Base-by-base conservation (phyloP, 495 filamentous ascomycete species). In the Terfezia boudieri region DNA sequence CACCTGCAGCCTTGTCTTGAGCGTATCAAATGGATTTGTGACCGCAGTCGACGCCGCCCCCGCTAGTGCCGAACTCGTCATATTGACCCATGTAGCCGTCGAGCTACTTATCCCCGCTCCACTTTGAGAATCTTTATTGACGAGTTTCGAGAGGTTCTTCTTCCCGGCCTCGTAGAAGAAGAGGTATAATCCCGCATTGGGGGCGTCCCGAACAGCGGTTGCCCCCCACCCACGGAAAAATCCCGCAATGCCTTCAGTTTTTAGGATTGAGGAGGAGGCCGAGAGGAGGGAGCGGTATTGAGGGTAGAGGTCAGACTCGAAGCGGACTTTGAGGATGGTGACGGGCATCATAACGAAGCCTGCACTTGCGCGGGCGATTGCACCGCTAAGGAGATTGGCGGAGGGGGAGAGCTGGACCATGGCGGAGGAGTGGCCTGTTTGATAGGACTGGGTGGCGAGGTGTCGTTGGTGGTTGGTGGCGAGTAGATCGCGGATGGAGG, bases 251-350 rank as follows among this genome's bases (percentile, higher is more conserved):
- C 90, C 90, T 58, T 92, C 84, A 0, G 71, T 74, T 12, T 69
- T 70, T 12, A 83, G 61, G 36, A 99, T 96, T 60, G 88, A 83
- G 12, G 70, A 74, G 4, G 73, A 76, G 0, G 92, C 90, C 36
- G 74, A 71, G 26, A 72, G 64, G 17, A 99, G 71, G 7, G 83
- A 85, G n/a, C 72, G 72, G 70, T 99, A 99, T 35, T 73, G 68
- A 1, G 38, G 38, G 71, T 94, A 99, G 49, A 84, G 70, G 54
- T 74, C 82, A 9, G 78, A 83, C 64, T 99, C 90, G 64, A 90
- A 96, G 50, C 90, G 84, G 9, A 99, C 92, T 65, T 99, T 99
- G 64, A 99, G 76, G 36, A 96, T 83, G 2, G 90, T 99, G 53
- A 96, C 77, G 8, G 90, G 90, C 87, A 94, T 96, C 70, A 96